phyloP scores from a whole-genome alignment of 371 early-diverging fungal species.

The Mycotypha africana region DNA sequence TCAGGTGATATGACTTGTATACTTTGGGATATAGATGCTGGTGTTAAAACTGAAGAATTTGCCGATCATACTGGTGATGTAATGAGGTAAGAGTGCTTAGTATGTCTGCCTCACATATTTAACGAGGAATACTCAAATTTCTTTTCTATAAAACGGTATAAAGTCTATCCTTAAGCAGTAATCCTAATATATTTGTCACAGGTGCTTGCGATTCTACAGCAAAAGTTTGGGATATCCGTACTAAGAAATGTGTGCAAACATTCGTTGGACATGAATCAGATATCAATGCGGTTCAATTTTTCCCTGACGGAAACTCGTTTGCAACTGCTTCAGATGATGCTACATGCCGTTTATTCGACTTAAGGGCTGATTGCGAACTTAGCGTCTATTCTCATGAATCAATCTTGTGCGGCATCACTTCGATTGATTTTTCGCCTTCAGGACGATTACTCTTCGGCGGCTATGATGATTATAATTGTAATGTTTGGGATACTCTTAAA shows the following conservation, averaged over 20 bases:
- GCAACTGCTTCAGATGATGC: conserved; percentile 98
- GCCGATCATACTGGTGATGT: conserved; percentile 98
- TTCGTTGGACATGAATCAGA: conserved; percentile 97
- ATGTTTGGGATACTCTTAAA: conserved; percentile 97
- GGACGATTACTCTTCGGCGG: conserved; percentile 96
- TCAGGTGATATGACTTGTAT: conserved; percentile 98
- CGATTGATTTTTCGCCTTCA: conserved; percentile 92
- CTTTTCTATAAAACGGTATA: too few species aligned
- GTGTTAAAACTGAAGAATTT: conserved; percentile 91
- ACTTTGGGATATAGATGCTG: conserved; percentile 98
- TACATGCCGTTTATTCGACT: conserved; percentile 94
- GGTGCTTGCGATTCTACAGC: conserved; percentile 99
- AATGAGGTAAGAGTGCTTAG: too few species aligned
- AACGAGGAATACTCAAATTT: too few species aligned
- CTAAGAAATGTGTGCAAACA: conserved; percentile 94
- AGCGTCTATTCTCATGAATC: conserved; percentile 94
- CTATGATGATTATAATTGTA: conserved; percentile 97
- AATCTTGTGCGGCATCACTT: conserved; percentile 96
- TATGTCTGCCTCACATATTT: too few species aligned
- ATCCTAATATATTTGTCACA: conserved; percentile 93
- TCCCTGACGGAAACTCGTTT: conserved; percentile 96
- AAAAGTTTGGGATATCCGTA: conserved; percentile 98
- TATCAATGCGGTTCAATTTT: conserved; percentile 98
- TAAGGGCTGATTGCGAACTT: conserved; percentile 95
- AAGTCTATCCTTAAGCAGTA: conserved; percentile 84